These are phyloP conservation scores for Coffea canephora DNA, from an alignment of 257 asterid genomes.

Conservation along the genomic window DNA sequence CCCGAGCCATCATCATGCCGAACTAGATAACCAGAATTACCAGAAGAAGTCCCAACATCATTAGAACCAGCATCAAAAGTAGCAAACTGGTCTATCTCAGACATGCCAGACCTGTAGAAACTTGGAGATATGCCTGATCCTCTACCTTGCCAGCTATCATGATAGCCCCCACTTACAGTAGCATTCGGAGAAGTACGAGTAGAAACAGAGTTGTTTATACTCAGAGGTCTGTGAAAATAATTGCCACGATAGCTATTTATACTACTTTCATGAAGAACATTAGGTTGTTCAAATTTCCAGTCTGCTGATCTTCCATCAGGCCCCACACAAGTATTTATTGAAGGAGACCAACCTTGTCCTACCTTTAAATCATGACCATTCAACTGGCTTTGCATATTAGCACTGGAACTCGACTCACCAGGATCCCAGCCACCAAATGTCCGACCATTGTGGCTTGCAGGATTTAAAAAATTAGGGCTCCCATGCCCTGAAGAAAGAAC, in stretches of 20 bases:
- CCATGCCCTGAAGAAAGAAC: slow-evolving; percentile 40
- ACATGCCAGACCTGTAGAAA: slow-evolving; percentile 34
- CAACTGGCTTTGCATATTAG: slow-evolving; percentile 38
- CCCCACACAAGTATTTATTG: slow-evolving; percentile 33
- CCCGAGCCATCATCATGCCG: slow-evolving; percentile 47
- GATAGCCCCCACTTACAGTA: slow-evolving; percentile 31
- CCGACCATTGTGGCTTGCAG: slow-evolving; percentile 30
- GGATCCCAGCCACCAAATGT: slow-evolving; percentile 54
- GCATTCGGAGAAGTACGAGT: slow-evolving; percentile 31
- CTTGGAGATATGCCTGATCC: slow-evolving; percentile 31
- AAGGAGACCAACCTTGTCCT: slow-evolving; percentile 57
- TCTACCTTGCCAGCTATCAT: slow-evolving; percentile 24
- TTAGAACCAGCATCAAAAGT: slow-evolving; percentile 39
- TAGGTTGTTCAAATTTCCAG: slow-evolving; percentile 52
- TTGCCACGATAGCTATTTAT: slow-evolving; percentile 29
- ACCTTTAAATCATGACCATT: slow-evolving; percentile 29
- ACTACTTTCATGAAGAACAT: slow-evolving; percentile 19
- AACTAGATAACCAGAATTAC: slow-evolving; percentile 35
- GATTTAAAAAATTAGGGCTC: slow-evolving; percentile 27
- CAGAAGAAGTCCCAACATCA: slow-evolving; percentile 41
- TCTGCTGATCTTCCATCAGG: slow-evolving; percentile 41
- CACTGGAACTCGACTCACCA: slow-evolving; percentile 75
- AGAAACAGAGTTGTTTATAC: slow-evolving; percentile 30
- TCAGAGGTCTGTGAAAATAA: slow-evolving; percentile 24
- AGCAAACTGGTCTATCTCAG: slow-evolving; percentile 40